Evolutionary conservation across 148 eudicot genomes (phyloP).

Genomic region (Vaccinium vitisidaea): DNA sequence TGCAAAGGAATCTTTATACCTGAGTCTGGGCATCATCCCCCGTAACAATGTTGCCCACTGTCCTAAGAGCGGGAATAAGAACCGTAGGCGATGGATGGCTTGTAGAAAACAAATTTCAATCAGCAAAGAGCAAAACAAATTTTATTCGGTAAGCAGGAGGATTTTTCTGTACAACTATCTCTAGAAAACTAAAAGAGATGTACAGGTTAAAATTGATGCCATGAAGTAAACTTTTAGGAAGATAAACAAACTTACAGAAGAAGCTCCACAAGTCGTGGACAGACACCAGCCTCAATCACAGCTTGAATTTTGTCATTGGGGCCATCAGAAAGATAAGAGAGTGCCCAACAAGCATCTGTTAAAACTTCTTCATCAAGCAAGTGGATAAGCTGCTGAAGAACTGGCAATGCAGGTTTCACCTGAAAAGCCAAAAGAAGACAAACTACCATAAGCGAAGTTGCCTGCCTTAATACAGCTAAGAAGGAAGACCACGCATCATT

Average conservation of each 20-base stretch:
- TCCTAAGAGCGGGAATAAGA: slow-evolving; percentile 49
- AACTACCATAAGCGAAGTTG: neutral
- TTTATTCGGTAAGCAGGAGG: neutral
- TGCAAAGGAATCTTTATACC: slow-evolving; percentile 19
- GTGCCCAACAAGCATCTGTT: slow-evolving; percentile 97
- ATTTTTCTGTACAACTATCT: too few relatives aligned
- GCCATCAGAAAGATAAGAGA: slow-evolving; percentile 93
- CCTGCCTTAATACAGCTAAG: neutral
- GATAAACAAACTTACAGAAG: slow-evolving; percentile 48
- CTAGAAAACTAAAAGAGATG: neutral
- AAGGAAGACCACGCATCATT: neutral
- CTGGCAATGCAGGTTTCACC: slow-evolving; percentile 86
- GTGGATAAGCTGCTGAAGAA: slow-evolving; percentile 72
- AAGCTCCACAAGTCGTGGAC: slow-evolving; percentile 81
- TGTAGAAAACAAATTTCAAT: neutral
- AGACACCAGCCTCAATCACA: slow-evolving; percentile 88
- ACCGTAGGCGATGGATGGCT: slow-evolving; percentile 50
- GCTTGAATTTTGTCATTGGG: slow-evolving; percentile 96
- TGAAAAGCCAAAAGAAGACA: slow-evolving; percentile 23
- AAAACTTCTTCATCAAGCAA: slow-evolving; percentile 84
- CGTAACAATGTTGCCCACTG: slow-evolving; percentile 51
- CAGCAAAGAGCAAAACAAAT: neutral
- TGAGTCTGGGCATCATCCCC: slow-evolving; percentile 52
- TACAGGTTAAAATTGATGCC: too few relatives aligned
- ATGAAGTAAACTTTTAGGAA: too few relatives aligned